Base-by-base conservation (phyloP, 345 rosid species). In the rapeseed (Brassica napus) region DNA sequence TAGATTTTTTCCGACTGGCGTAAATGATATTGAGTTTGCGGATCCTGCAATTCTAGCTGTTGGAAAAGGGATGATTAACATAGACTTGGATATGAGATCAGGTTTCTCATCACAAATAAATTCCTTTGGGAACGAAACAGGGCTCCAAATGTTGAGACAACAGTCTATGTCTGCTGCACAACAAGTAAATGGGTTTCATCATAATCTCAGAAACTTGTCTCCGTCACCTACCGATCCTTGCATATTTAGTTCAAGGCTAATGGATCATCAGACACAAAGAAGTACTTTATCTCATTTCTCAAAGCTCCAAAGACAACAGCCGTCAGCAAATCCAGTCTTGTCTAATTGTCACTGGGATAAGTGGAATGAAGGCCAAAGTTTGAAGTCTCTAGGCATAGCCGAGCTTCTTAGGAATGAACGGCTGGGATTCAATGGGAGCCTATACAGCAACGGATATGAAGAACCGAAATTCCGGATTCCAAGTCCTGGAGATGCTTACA, bases 21-120 rank as follows among this genome's bases (percentile, higher is more conserved):
- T 79, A 49, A 87, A 82, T 16, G 96, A 95, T 76, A 81, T 93
- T 64, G 98, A 91, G 71, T 91, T 93, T 81, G 86, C 86, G 83
- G 99, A 93, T 84, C 98, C 99, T 77, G 98, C 98, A 74, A 95
- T 95, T 73, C 83, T 95, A 86, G 99, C 97, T 12, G 97, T 93
- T 82, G 99, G 98, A 60, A 88, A 87, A 85, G 98, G 93, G 65
- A 83, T 86, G 73, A 82, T 74, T 75, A 88, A 77, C 65, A 69
- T 83, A 34, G 89, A 87, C 21, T 72, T 92, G 39, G 94, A 89
- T 83, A 68, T 84, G 80, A 88, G n/a, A n/a, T n/a, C n/a, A n/a
- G n/a, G n/a, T n/a, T n/a, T 79, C 68, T 82, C 87, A 5, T 79
- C 85, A 31, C 95, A 86, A 15, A 62, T 82, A n/a, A 81, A 65